Conservation (phyloP, 2,329 filamentous ascomycete genomes). For the Colletotrichum horii region DNA sequence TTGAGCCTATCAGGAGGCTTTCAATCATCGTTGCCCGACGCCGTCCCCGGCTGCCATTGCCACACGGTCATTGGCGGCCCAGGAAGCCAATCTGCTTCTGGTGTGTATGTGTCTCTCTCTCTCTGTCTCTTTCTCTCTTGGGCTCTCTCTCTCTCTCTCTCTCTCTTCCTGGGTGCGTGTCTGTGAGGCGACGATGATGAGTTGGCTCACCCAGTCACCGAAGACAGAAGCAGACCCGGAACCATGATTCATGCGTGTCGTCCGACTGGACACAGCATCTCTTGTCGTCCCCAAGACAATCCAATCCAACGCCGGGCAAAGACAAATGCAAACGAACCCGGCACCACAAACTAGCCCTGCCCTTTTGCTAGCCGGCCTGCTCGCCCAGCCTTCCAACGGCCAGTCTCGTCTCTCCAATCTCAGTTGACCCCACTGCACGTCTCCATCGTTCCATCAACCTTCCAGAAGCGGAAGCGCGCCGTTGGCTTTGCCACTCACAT, state of each 20-base stretch:
- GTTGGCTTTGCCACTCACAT: slow-evolving; percentile 22
- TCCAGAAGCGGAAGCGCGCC: slow-evolving; percentile 29
- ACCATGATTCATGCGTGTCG: slow-evolving; percentile 15
- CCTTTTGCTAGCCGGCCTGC: slow-evolving; percentile 3
- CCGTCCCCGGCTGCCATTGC: neutral
- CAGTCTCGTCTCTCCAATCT: slow-evolving; percentile 15
- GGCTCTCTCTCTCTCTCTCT: no score
- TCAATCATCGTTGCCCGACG: neutral
- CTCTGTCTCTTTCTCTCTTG: no score
- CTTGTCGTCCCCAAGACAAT: neutral
- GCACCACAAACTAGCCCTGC: neutral
- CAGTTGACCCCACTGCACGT: slow-evolving; percentile 3
- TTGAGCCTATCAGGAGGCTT: slow-evolving; percentile 9
- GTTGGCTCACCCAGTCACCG: neutral
- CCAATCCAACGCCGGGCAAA: neutral
- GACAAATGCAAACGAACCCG: neutral
- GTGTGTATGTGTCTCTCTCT: neutral
- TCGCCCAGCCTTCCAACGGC: neutral
- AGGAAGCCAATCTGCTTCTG: neutral
- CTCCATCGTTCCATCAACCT: slow-evolving; percentile 28
- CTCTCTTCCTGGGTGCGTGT: neutral
- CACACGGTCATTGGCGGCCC: neutral
- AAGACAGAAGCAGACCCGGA: neutral
- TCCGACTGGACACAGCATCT: neutral
- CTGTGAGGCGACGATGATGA: neutral